Base-by-base conservation (phyloP, 2,329 filamentous ascomycete genomes). In the Endothia cerciana region DNA sequence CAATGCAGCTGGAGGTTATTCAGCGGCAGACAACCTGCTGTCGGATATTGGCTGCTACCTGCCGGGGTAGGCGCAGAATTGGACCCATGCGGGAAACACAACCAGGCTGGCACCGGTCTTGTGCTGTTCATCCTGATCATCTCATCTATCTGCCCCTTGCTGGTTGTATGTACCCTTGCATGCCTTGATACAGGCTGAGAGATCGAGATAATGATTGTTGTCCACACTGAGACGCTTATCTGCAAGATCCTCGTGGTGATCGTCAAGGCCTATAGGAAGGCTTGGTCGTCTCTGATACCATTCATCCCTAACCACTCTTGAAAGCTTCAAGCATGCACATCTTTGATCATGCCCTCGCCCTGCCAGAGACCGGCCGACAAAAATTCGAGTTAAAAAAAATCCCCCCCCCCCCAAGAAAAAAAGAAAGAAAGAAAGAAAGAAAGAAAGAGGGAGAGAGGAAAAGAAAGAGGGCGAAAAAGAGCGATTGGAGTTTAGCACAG, bases 161-260 rank as follows among this genome's bases (percentile, higher is more conserved):
- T 36, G 33, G 33, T 10, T 15, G 47, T 13, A n/a, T n/a, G n/a
- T 17, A 51, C 7, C 47, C 47, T 28, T 51, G 47, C 47, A 28
- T 28, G 13, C 13, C 28, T 51, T 28, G 28, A 56, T 38, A 55
- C 30, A 15, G 30, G 19, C 33, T 51, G 19, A 28, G 57, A 28
- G 30, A 30, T 55, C 25, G 49, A 33, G 49, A 53, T 47, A n/a
- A 59, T 51, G 33, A 41, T n/a, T 49, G 47, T 58, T 55, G 13
- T 43, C 19, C 38, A 43, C 38, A 43, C 43, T 60, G 28, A 38
- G 43, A 60, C 28, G 38, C 59, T 61, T 61, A 17, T 51, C 59
- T 30, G 59, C 59, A 51, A 22, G 45, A 60, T 63, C 55, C 60
- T 63, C 64, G 55, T 51, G 55, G 51, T 38, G 60, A 66, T 66